A percentile compares a stretch with the other conserved stretches of the same genome.
Conservation (phyloP, 164 flowering plant genomes). For the Buxus sempervirens region DNA sequence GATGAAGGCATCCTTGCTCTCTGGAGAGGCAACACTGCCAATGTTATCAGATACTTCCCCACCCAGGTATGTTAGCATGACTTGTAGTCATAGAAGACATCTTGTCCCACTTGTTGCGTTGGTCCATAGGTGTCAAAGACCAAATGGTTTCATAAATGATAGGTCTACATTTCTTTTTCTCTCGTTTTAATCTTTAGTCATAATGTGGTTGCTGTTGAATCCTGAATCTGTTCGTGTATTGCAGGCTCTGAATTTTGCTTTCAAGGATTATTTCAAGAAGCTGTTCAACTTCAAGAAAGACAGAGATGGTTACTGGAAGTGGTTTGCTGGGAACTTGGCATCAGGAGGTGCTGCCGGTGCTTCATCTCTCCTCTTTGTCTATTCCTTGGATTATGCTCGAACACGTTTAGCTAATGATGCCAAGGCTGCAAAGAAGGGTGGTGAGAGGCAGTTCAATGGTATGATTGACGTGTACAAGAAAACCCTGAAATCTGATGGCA, state of each 20-base stretch:
- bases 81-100: background rate
- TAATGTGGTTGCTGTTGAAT: background rate
- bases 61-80: constrained; percentile 40
- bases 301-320: constrained; percentile 56
- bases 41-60: constrained; percentile 61
- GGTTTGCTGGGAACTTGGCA: constrained; percentile 54
- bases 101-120: background rate
- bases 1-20: constrained; percentile 52
- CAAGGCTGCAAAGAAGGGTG: constrained; percentile 49
- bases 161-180: background rate
- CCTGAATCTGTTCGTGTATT: background rate
- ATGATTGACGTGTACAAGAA: constrained; percentile 49
- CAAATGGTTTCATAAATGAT: background rate
- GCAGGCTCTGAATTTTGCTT: constrained; percentile 57
- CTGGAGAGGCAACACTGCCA: constrained; percentile 62
- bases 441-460: constrained; percentile 50
- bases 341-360: constrained; percentile 63
- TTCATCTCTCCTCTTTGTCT: constrained; percentile 42
- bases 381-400: constrained; percentile 45
- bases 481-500: constrained; percentile 44
- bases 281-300: constrained; percentile 55
- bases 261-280: constrained; percentile 58
- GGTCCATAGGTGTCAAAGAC: background rate
- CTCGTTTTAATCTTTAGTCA: background rate
- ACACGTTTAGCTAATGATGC: constrained; percentile 45